These are phyloP conservation scores for Coniella lustricola DNA, from an alignment of 2,329 filamentous ascomycete species.

Conservation along the genomic window DNA sequence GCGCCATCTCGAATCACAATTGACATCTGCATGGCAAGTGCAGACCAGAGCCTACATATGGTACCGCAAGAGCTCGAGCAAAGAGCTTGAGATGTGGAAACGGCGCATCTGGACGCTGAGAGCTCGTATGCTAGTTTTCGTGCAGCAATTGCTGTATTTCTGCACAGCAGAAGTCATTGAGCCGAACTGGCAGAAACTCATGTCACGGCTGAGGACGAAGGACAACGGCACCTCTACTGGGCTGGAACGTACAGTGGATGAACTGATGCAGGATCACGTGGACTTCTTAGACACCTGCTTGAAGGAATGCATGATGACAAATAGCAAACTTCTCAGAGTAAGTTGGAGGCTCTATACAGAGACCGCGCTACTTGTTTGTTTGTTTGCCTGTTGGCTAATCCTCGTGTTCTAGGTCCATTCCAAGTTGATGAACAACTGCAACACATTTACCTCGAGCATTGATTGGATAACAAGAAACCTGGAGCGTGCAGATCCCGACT, in stretches of 20 bases:
- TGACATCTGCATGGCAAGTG: constrained; percentile 83
- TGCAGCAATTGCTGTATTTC: constrained; percentile 94
- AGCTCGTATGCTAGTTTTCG: constrained; percentile 92
- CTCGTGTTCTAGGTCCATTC: constrained; percentile 73
- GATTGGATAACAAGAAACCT: constrained; percentile 80
- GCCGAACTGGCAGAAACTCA: constrained; percentile 91
- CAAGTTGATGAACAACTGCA: constrained; percentile 93
- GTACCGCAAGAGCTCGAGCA: constrained; percentile 70
- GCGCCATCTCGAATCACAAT: constrained; percentile 79
- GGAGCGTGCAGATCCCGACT: constrained; percentile 73
- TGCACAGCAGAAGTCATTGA: constrained; percentile 97
- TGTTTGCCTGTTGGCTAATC: constrained; percentile 5
- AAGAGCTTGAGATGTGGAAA: constrained; percentile 83
- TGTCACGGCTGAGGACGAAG: constrained; percentile 70
- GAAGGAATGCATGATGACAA: constrained; percentile 98
- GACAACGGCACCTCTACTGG: constrained; percentile 35
- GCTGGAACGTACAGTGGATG: constrained; percentile 72
- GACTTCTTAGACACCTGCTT: constrained; percentile 96
- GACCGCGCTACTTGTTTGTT: background rate
- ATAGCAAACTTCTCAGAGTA: constrained; percentile 88
- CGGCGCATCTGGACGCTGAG: constrained; percentile 84
- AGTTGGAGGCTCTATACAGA: constrained; percentile 20
- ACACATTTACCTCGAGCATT: constrained; percentile 86
- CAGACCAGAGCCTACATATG: constrained; percentile 76
- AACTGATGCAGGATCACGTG: constrained; percentile 98